phyloP scores from a whole-genome alignment of 2,329 filamentous ascomycete genomes.

The Aureobasidium mangrovei region DNA sequence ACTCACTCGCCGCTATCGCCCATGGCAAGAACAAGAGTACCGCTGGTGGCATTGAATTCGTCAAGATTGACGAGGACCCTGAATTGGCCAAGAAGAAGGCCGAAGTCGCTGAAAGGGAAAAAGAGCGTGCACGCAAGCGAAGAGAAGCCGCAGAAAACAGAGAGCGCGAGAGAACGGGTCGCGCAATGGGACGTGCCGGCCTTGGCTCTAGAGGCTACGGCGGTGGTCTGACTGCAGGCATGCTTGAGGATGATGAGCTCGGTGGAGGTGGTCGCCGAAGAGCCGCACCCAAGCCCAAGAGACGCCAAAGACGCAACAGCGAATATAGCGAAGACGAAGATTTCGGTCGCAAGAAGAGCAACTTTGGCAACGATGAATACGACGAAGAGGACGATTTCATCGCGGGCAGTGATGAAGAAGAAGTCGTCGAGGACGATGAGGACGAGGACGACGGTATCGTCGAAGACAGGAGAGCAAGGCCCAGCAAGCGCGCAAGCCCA shows the following conservation, averaged over 20 bases:
- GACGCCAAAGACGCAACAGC: conserved; percentile 31
- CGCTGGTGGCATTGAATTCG: conserved; percentile 53
- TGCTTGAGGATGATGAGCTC: conserved; percentile 55
- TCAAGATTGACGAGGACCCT: conserved; percentile 63
- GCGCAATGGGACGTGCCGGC: conserved; percentile 41
- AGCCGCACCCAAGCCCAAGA: conserved; percentile 21
- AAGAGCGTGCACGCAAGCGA: conserved; percentile 55
- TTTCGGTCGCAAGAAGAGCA: conserved; percentile 57
- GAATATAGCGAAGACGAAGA: conserved; percentile 66
- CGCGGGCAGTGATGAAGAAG: conserved; percentile 55
- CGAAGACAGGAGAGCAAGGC: conserved; percentile 22
- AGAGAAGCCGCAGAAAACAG: conserved; percentile 60
- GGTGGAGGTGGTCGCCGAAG: conserved; percentile 23
- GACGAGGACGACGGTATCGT: conserved; percentile 38
- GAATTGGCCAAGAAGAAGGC: conserved; percentile 66
- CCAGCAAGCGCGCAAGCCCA: conserved; percentile 21
- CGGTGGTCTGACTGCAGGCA: conserved; percentile 56
- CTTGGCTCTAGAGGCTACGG: conserved; percentile 38
- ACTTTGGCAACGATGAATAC: conserved; percentile 62
- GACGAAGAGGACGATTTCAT: conserved; percentile 74
- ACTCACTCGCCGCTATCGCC: conserved; percentile 56
- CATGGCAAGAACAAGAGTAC: conserved; percentile 45
- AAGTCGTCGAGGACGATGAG: conserved; percentile 53
- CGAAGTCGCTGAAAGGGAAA: conserved; percentile 66
- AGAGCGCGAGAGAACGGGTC: conserved; percentile 49